Base-by-base conservation (phyloP, 2,329 filamentous ascomycete genomes). In the Neobulgaria alba region DNA sequence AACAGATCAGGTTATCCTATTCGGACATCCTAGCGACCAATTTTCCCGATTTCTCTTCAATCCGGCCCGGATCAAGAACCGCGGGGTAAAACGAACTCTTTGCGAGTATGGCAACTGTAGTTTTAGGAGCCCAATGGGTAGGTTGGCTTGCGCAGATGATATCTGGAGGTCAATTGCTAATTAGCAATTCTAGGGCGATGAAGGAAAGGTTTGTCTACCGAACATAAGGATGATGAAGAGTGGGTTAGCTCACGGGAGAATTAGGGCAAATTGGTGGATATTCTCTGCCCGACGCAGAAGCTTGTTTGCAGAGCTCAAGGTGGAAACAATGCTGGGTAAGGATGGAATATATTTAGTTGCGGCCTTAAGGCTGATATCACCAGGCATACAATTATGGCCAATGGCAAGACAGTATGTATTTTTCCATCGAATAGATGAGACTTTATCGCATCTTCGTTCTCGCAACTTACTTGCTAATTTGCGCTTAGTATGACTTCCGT, bases 311-410 rank as follows among this genome's bases (percentile, higher is more conserved):
- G 46, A 38, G 43, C 43, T 1, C 45, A 51, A 54, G 73, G 73
- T 38, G 73, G 73, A 39, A 73, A 77, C 60, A 77, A 77, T 62
- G 74, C 74, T 12, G 65, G 67, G 39, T 41, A 41, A 29, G 4
- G 23, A 33, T 29, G 5, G n/a, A n/a, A 10, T 9, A 12, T 18
- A 5, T 15, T 26, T 3, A 17, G 7, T n/a, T 33, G 19, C 8
- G n/a, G 23, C 18, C 19, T n/a, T 20, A 29, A 17, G 4, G 16
- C 33, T 36, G 14, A 35, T 30, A 29, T 4, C 8, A n/a, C 26
- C 31, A 41, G 39, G 37, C 52, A 67, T 51, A 71, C 69, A 18
- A 65, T 66, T 42, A 55, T 63, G 15, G 59, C 55, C 10, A 56
- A 63, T 41, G 61, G 59, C 3, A 58, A 61, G 40, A 64, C 60